Evolutionary conservation across 2,329 filamentous ascomycete genomes (phyloP).

Genomic region (Beauveria bassiana): DNA sequence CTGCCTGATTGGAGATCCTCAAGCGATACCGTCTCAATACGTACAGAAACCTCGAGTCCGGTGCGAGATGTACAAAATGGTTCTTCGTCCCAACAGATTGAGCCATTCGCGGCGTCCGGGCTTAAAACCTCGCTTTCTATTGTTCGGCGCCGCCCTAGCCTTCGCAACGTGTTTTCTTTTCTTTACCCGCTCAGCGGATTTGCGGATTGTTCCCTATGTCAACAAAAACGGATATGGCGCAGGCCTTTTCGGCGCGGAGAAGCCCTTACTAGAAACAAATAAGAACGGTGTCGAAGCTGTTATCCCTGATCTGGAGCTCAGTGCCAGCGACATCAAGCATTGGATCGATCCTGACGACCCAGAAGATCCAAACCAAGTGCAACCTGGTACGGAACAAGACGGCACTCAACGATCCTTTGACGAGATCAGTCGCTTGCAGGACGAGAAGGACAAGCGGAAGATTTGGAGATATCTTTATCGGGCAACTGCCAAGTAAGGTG

Average conservation of each 20-base stretch:
- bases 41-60: neutral
- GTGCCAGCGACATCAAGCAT: conserved; percentile 26
- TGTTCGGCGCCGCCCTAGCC: conserved; percentile 32
- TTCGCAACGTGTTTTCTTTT: conserved; percentile 38
- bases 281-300: neutral
- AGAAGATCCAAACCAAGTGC: conserved; percentile 27
- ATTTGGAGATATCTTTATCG: conserved; percentile 33
- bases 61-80: conserved; percentile 24
- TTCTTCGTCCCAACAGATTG: conserved; percentile 19
- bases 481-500: conserved; percentile 31
- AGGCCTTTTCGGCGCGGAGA: neutral
- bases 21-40: neutral
- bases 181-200: conserved; percentile 21
- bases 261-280: neutral
- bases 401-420: conserved; percentile 26
- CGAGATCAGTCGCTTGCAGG: conserved; percentile 26
- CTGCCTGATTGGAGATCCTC: neutral
- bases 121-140: conserved; percentile 33
- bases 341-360: conserved; percentile 29
- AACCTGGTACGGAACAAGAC: conserved; percentile 30
- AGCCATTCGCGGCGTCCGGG: conserved; percentile 25
- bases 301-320: conserved; percentile 25
- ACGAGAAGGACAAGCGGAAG: conserved; percentile 36
- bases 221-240: neutral
- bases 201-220: conserved; percentile 25